A percentile compares a stretch with the other conserved stretches of the same genome.
phyloP scores from a whole-genome alignment of 208 protist species.

The Trypanosoma caninum region DNA sequence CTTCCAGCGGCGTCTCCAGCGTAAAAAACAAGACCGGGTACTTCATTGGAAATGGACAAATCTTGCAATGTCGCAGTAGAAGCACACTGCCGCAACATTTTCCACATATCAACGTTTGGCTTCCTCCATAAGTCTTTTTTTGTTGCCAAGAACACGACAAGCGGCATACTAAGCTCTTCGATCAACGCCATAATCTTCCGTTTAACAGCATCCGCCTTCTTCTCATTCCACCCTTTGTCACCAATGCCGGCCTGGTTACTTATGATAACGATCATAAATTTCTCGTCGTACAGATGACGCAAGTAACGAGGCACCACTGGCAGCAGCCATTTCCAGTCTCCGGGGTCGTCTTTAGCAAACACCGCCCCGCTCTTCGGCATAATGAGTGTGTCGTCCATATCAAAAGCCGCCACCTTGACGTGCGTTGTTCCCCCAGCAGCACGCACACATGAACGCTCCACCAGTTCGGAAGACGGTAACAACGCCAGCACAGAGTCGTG shows the following conservation, averaged over 20 bases:
- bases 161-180: slow-evolving; percentile 46
- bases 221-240: slow-evolving; percentile 48
- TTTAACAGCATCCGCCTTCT: slow-evolving; percentile 50
- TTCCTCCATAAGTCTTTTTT: slow-evolving; percentile 85
- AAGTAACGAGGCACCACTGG: slow-evolving; percentile 42
- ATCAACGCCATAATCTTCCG: slow-evolving; percentile 44
- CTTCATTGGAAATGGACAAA: not conserved
- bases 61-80: slow-evolving; percentile 20
- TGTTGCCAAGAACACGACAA: slow-evolving; percentile 76
- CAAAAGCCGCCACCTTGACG: slow-evolving; percentile 67
- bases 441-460: slow-evolving; percentile 5
- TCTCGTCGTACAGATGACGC: slow-evolving; percentile 39
- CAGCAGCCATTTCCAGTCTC: slow-evolving; percentile 67
- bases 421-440: not conserved
- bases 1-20: slow-evolving; percentile 93
- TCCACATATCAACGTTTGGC: slow-evolving; percentile 86
- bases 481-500: slow-evolving; percentile 24
- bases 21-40: slow-evolving; percentile 63
- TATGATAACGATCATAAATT: slow-evolving; percentile 87
- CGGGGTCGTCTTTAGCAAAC: slow-evolving; percentile 53
- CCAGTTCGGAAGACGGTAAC: slow-evolving; percentile 8
- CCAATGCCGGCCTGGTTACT: slow-evolving; percentile 92
- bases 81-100: slow-evolving; percentile 47
- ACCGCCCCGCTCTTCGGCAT: slow-evolving; percentile 48
- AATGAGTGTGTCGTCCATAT: slow-evolving; percentile 78